These are phyloP conservation scores for Rhypophila decipiens DNA, from an alignment of 495 filamentous ascomycete species.

Conservation along the genomic window DNA sequence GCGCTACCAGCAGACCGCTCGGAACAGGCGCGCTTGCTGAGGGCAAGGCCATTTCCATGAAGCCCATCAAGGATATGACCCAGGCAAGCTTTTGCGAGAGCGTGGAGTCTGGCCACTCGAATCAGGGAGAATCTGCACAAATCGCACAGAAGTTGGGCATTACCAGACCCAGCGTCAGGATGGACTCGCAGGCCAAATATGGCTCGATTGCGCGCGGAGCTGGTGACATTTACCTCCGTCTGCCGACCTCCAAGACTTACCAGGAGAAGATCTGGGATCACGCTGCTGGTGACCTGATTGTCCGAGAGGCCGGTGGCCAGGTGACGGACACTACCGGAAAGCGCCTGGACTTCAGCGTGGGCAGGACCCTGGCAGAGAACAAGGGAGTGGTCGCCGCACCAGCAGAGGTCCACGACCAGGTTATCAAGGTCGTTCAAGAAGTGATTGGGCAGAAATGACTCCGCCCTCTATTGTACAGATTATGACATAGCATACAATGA, in stretches of 20 bases:
- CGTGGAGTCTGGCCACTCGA: slow-evolving; percentile 85
- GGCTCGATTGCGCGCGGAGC: slow-evolving; percentile 91
- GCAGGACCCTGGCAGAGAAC: slow-evolving; percentile 79
- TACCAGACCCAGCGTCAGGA: slow-evolving; percentile 73
- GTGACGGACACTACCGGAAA: slow-evolving; percentile 82
- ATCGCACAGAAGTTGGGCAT: slow-evolving; percentile 84
- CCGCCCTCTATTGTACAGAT: slow-evolving; percentile 22
- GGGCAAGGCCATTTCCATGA: slow-evolving; percentile 69
- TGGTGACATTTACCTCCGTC: slow-evolving; percentile 85
- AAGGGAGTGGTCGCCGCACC: slow-evolving; percentile 91
- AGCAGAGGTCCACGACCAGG: slow-evolving; percentile 62
- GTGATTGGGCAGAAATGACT: slow-evolving; percentile 50
- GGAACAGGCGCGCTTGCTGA: slow-evolving; percentile 49
- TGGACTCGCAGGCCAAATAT: slow-evolving; percentile 99
- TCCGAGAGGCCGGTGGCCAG: slow-evolving; percentile 85
- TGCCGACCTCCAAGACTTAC: slow-evolving; percentile 79
- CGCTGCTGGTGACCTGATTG: slow-evolving; percentile 91
- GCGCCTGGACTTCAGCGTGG: slow-evolving; percentile 75
- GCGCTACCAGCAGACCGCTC: slow-evolving; percentile 70
- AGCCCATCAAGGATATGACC: slow-evolving; percentile 60
- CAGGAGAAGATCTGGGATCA: slow-evolving; percentile 99
- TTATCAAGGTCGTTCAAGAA: slow-evolving; percentile 74
- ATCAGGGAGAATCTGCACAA: slow-evolving; percentile 74
- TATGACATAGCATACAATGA: slow-evolving; percentile 7
- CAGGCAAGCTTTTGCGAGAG: slow-evolving; percentile 90